Evolutionary conservation across 768 basidiomycete genomes (phyloP).

Genomic region (Mrakia gelida): DNA sequence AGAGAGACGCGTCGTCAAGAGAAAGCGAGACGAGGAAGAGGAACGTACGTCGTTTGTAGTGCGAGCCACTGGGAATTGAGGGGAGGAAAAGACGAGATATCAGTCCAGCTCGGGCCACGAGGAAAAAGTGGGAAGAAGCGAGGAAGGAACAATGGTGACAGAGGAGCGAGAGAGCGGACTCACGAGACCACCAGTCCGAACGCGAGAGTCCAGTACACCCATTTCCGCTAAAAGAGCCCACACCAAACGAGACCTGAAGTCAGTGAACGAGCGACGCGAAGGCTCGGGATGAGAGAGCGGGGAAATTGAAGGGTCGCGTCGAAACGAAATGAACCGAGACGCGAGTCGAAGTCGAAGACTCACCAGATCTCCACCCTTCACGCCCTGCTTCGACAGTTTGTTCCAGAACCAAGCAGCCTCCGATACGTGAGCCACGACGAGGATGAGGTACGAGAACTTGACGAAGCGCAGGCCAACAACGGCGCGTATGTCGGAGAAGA

Average conservation of each 20-base stretch:
- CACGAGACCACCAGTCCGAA: constrained; percentile 14
- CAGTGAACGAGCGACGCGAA: no score
- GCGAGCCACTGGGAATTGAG: not conserved
- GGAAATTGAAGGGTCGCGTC: not conserved
- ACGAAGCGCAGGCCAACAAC: not conserved
- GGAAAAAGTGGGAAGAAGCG: not conserved
- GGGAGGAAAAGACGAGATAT: not conserved
- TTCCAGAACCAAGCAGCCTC: constrained; percentile 19
- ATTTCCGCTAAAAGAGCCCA: not conserved
- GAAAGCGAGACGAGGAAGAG: not conserved
- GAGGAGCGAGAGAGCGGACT: not conserved
- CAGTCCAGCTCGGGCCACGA: no score
- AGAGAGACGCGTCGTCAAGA: not conserved
- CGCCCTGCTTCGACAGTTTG: not conserved
- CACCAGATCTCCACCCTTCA: constrained; percentile 14
- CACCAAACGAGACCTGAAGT: no score
- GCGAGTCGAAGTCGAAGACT: not conserved
- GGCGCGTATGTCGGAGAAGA: not conserved
- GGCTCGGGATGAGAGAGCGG: no score
- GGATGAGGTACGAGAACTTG: constrained; percentile 15
- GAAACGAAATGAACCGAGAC: not conserved
- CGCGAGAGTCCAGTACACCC: constrained; percentile 8
- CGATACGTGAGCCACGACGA: constrained; percentile 10
- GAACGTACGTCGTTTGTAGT: constrained; percentile 20
- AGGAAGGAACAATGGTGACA: not conserved